These are phyloP conservation scores for Macrophomina phaseolina DNA, from an alignment of 2,329 filamentous ascomycete genomes.

Conservation along the genomic window DNA sequence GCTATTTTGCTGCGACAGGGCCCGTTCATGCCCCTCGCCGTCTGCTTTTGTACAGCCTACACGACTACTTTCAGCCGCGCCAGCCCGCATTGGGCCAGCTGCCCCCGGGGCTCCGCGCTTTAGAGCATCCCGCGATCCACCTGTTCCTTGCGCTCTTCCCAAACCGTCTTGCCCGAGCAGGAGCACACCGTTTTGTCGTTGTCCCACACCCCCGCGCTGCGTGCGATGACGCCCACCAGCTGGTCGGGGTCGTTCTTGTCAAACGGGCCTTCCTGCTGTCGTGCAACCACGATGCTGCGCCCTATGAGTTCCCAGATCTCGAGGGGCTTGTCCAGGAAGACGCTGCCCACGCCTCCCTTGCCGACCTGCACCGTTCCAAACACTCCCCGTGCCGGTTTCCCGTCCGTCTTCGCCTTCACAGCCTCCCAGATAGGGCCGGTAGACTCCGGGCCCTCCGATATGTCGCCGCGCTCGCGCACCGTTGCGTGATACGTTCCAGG, in stretches of 20 bases:
- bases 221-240: constrained; percentile 88
- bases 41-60: not conserved
- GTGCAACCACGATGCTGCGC: constrained; percentile 85
- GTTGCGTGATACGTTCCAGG: constrained; percentile 84
- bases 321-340: constrained; percentile 81
- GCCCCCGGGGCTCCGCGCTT: constrained; percentile 34
- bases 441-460: constrained; percentile 80
- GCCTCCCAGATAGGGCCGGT: constrained; percentile 82
- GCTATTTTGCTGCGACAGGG: constrained; percentile 25
- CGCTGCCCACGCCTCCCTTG: constrained; percentile 74
- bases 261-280: constrained; percentile 64
- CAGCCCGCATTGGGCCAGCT: not conserved
- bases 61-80: constrained; percentile 2
- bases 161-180: constrained; percentile 96
- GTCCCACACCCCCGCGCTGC: constrained; percentile 98
- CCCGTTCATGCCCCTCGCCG: constrained; percentile 17
- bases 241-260: constrained; percentile 81
- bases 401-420: constrained; percentile 49
- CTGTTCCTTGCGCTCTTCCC: constrained; percentile 94
- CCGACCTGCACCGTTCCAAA: constrained; percentile 80
- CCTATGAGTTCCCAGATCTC: constrained; percentile 97
- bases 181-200: constrained; percentile 99
- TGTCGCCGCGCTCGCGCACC: constrained; percentile 84
- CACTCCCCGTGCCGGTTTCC: constrained; percentile 58
- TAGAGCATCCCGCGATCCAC: constrained; percentile 88